A percentile compares a stretch with the other conserved stretches of the same genome.
These are phyloP conservation scores for Primulina eburnea DNA, from an alignment of 257 asterid species.

Conservation along the genomic window DNA sequence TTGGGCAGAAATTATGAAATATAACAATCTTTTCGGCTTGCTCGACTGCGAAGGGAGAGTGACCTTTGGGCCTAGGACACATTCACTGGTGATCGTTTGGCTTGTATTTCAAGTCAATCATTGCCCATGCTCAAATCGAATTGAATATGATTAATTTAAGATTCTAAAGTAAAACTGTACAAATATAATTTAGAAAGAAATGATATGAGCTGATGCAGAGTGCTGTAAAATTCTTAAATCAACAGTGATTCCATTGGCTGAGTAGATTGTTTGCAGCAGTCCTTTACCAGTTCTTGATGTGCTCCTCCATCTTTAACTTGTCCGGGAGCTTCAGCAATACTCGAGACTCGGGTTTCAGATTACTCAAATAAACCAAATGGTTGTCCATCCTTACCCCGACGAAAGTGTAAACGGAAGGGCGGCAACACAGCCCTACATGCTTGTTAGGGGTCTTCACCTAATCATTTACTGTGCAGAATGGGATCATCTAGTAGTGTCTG, in stretches of 20 bases:
- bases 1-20: too few relatives aligned
- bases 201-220: too few relatives aligned
- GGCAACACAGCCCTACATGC: not conserved
- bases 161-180: too few relatives aligned
- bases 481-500: slow-evolving; percentile 47
- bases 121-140: too few relatives aligned
- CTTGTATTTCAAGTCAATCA: too few relatives aligned
- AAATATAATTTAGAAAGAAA: too few relatives aligned
- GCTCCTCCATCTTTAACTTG: not conserved
- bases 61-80: too few relatives aligned
- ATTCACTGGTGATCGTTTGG: too few relatives aligned
- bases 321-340: not conserved
- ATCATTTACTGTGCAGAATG: slow-evolving; percentile 9
- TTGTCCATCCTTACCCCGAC: slow-evolving; percentile 10
- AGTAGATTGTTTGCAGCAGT: not conserved
- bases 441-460: slow-evolving; percentile 4
- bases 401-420: not conserved
- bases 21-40: too few relatives aligned
- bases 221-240: too few relatives aligned
- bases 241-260: not conserved
- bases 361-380: not conserved
- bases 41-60: too few relatives aligned
- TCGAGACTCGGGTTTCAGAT: not conserved
- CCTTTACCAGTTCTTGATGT: not conserved
- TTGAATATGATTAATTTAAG: too few relatives aligned